Evolutionary conservation across 2,329 filamentous ascomycete species (phyloP), one percentile per base, ranked within the genome.

Genomic region (Alternaria infectoria): DNA sequence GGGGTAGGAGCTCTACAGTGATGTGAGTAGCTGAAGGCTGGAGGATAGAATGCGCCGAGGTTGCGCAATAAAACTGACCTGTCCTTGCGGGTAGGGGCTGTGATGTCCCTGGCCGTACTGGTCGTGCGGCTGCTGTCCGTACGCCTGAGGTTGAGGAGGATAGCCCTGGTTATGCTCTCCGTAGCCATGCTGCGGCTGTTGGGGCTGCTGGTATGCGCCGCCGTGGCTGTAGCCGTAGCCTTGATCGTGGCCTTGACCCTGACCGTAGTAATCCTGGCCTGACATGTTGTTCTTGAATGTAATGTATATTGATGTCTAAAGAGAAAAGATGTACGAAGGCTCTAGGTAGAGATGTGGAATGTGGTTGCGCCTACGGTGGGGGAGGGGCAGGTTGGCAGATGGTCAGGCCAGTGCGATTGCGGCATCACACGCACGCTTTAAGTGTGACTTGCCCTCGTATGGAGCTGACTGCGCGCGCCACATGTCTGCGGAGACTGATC

Each of bases 211-310:
- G 21, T 69, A 66, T 36, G 70, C 69, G 58, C 71, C 72, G 17
- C 73, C 68, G 40, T 74, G 70, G 60, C 69, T 69, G 45, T 71
- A 67, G 32, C 69, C 70, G 57, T 73, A 71, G 51, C 67, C 67
- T 52, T 67, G 65, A 45, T 30, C 43, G 10, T 69, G 64, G 36
- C 54, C 57, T 40, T 69, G 66, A 23, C 69, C 64, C 23, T 74
- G 69, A 30, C 77, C 75, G 70, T 80, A 80, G 62, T 79, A 80
- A 51, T 77, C 76, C 59, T 77, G 64, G 50, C 65, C 74, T 19
- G 72, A 67, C 70, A 74, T 74, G 54, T 40, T 52, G 46, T 10
- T 51, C 43, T 57, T 15, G 10, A 17, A 40, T n/a, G 4, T 47
- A 3, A 12, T 32, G n/a, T 46, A 2, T 23, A 10, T 32, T 21